Evolutionary conservation across 2,329 filamentous ascomycete species (phyloP), one percentile per base, ranked within the genome.

Genomic region (Sporothrix luriei): DNA sequence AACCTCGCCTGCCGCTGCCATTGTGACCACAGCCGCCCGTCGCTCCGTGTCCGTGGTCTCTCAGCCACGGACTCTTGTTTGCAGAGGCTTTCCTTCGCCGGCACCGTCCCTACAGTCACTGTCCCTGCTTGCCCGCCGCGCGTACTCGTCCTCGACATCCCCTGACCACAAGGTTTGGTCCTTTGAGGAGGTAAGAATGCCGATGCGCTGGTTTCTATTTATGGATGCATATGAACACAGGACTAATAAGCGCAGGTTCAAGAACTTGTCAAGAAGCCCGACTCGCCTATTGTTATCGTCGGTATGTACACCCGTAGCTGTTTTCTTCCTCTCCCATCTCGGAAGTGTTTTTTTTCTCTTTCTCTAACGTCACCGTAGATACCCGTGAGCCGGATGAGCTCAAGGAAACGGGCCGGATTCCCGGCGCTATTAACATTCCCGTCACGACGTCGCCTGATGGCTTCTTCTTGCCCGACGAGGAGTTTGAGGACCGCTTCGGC

Each of bases 401-500:
- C 71, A 75, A 79, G 66, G 78, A 82, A 7, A 87, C 86, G 10
- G 91, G 91, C 73, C 85, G 82, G 72, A 97, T 99, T 76, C 95
- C 95, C 0, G 86, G 86, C 59, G 89, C 93, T 0, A 81, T 94
- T 75, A 94, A 94, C 82, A 87, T 99, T 64, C 94, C 95, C 66
- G 84, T 98, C 72, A 86, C 84, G 9, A 90, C 89, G 6, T 85
- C 88, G 54, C 89, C 93, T 0, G 93, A 97, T 78, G 90, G 90
- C 71, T 89, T 96, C 76, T 90, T 93, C 78, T 84, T 97, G 9
- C 78, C 84, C 0, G 83, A 85, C 0, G 90, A 92, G 14, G 93
- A 97, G 73, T 98, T 98, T 77, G 86, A 91, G 77, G 91, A 93
- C 71, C 82, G 90, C 19, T 94, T 93, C 79, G 94, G 93, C 4